These are phyloP conservation scores for Erodium trifolium DNA, from an alignment of 441 rosid genomes.

Conservation along the genomic window DNA sequence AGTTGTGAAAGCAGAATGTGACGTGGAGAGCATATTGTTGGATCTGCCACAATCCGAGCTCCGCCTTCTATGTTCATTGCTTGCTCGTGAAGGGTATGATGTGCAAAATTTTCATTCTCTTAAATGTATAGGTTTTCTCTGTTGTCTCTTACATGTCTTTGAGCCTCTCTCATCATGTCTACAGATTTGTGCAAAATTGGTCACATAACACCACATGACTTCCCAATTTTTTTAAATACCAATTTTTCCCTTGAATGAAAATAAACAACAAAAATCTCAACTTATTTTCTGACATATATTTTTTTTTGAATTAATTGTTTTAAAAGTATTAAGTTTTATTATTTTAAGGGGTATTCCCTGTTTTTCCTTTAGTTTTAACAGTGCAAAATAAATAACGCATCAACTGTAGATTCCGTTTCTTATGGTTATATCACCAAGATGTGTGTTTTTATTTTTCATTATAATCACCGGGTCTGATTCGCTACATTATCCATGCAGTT, in stretches of 20 bases:
- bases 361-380: too few species aligned
- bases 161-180: too few species aligned
- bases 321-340: too few species aligned
- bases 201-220: too few species aligned
- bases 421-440: not conserved
- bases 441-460: not conserved
- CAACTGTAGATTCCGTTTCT: not conserved
- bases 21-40: constrained; percentile 46
- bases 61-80: constrained; percentile 81
- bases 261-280: too few species aligned
- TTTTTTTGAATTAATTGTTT: too few species aligned
- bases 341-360: too few species aligned
- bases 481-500: constrained; percentile 35
- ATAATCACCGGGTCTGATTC: constrained; percentile 17
- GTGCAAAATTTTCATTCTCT: not conserved
- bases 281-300: too few species aligned
- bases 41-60: constrained; percentile 83
- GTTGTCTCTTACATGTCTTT: not conserved
- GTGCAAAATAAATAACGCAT: not conserved
- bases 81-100: constrained; percentile 90
- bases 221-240: too few species aligned
- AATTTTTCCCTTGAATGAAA: too few species aligned
- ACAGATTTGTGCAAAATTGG: too few species aligned
- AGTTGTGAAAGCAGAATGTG: constrained; percentile 44
- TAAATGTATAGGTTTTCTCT: not conserved